Evolutionary conservation across 1,139 yeast genomes (phyloP), one percentile per base, ranked within the genome.

Genomic region (Pichia cactophila): DNA sequence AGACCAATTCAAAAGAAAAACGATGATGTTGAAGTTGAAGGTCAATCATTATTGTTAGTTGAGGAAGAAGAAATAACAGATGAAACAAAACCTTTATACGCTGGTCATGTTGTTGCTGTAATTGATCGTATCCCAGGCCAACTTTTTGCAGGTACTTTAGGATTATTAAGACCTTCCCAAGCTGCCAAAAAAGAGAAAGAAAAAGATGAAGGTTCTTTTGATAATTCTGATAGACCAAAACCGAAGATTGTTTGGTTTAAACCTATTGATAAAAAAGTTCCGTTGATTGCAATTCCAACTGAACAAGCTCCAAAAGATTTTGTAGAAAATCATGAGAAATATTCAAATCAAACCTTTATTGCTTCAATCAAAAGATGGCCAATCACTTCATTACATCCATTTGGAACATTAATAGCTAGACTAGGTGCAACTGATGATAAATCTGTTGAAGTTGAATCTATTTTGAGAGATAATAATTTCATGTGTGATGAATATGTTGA

Each of bases 281-380:
- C 98, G 6, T 75, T 92, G 57, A 90, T 92, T 71, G 98, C 98
- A 14, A 92, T 92, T 58, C 98, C 98, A 42, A 92, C 97, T 2
- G 98, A 92, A 63, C 96, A 92, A 66, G 98, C 97, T 0, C 98
- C 98, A 37, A 80, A 78, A 54, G 97, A 92, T 66, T 90, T 92
- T 69, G 94, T 92, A 42, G 96, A 89, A 56, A 88, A 89, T 60
- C 95, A 89, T 57, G 95, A 86, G 51, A 76, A 74, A 48, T 92
- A 92, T 60, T 75, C 87, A 0, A 81, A 87, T 63, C 86, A 84
- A 60, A 71, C 89, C 48, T 92, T 92, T 63, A 94, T 92, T 54
- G 97, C 97, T 0, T 86, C 96, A 4, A 92, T 92, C 61, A 92
- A 92, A 66, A 83, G 98, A 68, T 92, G 98, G 98, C 98, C 98